phyloP scores from a whole-genome alignment of 257 asterid genomes.

The Penstemon eatonii region DNA sequence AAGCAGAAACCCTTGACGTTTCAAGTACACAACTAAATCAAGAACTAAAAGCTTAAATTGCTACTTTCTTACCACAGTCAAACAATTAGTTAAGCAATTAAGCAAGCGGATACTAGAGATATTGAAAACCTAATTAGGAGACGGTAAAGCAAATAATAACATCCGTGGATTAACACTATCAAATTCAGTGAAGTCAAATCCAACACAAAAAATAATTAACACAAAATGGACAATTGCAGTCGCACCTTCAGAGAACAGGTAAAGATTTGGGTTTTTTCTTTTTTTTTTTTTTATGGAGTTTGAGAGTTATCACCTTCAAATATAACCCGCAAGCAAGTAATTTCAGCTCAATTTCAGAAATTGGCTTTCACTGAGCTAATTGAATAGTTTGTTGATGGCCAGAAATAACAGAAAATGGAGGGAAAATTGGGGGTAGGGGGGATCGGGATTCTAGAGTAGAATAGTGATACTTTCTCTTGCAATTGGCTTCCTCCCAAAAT shows the following conservation, averaged over 20 bases:
- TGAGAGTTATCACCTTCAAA: slow-evolving; percentile 36
- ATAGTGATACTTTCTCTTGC: slow-evolving; percentile 23
- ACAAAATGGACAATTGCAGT: background rate
- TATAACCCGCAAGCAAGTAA: slow-evolving; percentile 22
- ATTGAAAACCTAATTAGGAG: slow-evolving; percentile 39
- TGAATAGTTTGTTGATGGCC: slow-evolving; percentile 15
- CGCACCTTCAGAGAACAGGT: slow-evolving; percentile 26
- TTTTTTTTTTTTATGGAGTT: slow-evolving; percentile 10
- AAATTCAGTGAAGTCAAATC: slow-evolving; percentile 2
- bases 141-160: background rate
- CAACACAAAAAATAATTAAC: slow-evolving; percentile 14
- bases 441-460: slow-evolving; percentile 28
- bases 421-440: slow-evolving; percentile 36
- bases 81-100: too few species aligned
- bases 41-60: background rate
- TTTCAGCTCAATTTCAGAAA: slow-evolving; percentile 8
- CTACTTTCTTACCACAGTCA: background rate
- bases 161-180: slow-evolving; percentile 29
- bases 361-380: slow-evolving; percentile 25
- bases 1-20: slow-evolving; percentile 22
- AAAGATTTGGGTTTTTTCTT: slow-evolving; percentile 24
- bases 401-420: slow-evolving; percentile 29
- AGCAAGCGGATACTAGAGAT: background rate
- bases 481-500: slow-evolving; percentile 28
- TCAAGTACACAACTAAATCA: slow-evolving; percentile 20